Evolutionary conservation across 2,329 filamentous ascomycete species (phyloP).

Genomic region (Thyridium curvatum): DNA sequence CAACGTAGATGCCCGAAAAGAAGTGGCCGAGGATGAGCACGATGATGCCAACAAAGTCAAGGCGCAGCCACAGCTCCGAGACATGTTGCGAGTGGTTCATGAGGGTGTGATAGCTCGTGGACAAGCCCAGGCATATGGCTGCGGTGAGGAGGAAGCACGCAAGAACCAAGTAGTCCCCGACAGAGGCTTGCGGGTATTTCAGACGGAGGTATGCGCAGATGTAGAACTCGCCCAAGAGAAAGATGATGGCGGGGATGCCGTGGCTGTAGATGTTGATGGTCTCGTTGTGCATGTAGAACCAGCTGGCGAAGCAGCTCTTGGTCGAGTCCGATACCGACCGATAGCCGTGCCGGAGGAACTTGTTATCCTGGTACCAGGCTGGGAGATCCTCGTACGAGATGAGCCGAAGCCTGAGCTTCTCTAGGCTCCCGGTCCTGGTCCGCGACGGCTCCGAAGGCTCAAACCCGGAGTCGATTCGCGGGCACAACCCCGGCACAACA

Average conservation of each 20-base stretch:
- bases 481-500: no score
- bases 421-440: no score
- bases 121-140: constrained; percentile 27
- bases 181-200: constrained; percentile 23
- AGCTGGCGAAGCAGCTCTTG: constrained; percentile 28
- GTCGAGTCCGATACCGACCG: constrained; percentile 31
- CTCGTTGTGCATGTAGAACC: constrained; percentile 28
- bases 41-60: constrained; percentile 31
- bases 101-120: constrained; percentile 30
- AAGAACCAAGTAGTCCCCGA: constrained; percentile 29
- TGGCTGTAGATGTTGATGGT: constrained; percentile 25
- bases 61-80: constrained; percentile 26
- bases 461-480: no score
- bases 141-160: constrained; percentile 28
- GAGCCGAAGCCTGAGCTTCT: constrained; percentile 3
- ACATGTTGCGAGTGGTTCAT: constrained; percentile 28
- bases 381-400: constrained; percentile 25
- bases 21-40: constrained; percentile 29
- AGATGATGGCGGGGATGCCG: constrained; percentile 33
- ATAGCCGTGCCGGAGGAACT: constrained; percentile 33
- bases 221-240: constrained; percentile 21
- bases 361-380: constrained; percentile 34
- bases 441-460: no score
- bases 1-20: constrained; percentile 29
- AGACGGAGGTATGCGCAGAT: constrained; percentile 14